Evolutionary conservation across 2,329 filamentous ascomycete genomes (phyloP).

Genomic region (Ceratocystis harringtonii): DNA sequence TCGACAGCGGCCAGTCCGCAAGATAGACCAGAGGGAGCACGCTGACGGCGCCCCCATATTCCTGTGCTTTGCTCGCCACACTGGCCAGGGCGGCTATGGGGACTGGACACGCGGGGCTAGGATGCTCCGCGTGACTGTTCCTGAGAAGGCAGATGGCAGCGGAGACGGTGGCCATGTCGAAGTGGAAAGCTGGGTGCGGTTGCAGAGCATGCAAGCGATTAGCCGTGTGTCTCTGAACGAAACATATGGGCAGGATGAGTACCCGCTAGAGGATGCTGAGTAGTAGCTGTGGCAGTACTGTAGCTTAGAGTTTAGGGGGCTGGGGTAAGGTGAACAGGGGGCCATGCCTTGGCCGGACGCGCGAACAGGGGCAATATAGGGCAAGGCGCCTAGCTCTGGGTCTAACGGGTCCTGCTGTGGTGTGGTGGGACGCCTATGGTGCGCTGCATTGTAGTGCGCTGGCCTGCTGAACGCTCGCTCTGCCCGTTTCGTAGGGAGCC

Average conservation of each 20-base stretch:
- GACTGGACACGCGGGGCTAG: conserved; percentile 46
- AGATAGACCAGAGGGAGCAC: conserved; percentile 26
- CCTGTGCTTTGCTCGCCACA: conserved; percentile 47
- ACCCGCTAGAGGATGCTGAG: conserved; percentile 25
- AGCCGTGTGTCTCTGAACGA: conserved; percentile 40
- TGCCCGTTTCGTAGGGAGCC: background rate
- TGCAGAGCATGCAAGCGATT: conserved; percentile 40
- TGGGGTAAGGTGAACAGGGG: too few species aligned
- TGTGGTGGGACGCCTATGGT: background rate
- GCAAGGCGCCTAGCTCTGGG: too few species aligned
- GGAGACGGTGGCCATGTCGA: conserved; percentile 21
- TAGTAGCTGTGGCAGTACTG: background rate
- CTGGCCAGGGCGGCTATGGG: conserved; percentile 57
- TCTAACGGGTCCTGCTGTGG: background rate
- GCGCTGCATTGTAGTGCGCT: background rate
- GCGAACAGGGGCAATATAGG: too few species aligned
- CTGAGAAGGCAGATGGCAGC: conserved; percentile 22
- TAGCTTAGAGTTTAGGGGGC: background rate
- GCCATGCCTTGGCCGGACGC: too few species aligned
- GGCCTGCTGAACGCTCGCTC: background rate
- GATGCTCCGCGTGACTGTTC: conserved; percentile 28
- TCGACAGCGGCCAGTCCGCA: conserved; percentile 10
- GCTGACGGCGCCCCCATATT: conserved; percentile 22
- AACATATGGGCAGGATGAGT: conserved; percentile 43
- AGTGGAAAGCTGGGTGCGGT: conserved; percentile 44